These are phyloP conservation scores for Dendryphion nanum DNA, from an alignment of 2,329 filamentous ascomycete genomes.

Conservation along the genomic window DNA sequence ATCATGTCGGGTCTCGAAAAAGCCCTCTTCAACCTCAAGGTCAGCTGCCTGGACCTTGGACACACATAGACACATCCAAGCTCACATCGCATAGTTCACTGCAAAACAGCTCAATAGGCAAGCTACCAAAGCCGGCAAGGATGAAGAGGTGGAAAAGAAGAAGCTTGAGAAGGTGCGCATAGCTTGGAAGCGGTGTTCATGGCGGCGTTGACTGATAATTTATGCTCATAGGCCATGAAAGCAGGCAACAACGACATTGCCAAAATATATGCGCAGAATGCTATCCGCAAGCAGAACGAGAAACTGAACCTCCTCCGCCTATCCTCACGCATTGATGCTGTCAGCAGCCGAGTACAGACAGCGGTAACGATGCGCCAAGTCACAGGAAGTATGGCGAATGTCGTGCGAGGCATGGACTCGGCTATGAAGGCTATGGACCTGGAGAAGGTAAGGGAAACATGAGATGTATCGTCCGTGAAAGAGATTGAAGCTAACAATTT, in stretches of 20 bases:
- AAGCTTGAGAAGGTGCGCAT: conserved; percentile 58
- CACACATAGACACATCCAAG: conserved; percentile 2
- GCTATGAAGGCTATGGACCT: conserved; percentile 65
- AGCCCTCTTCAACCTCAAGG: conserved; percentile 62
- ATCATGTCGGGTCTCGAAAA: conserved; percentile 62
- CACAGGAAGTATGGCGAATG: conserved; percentile 61
- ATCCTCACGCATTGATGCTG: conserved; percentile 59
- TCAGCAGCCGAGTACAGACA: conserved; percentile 60
- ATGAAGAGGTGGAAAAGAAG: conserved; percentile 60
- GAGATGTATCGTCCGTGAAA: background rate
- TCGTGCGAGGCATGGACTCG: conserved; percentile 60
- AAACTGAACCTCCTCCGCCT: conserved; percentile 59
- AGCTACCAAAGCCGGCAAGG: conserved; percentile 60
- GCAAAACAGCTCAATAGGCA: conserved; percentile 63
- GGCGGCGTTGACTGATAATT: background rate
- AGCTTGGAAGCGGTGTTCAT: no score
- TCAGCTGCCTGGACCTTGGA: conserved; percentile 20
- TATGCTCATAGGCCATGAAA: conserved; percentile 53
- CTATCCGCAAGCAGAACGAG: conserved; percentile 63
- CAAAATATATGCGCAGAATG: conserved; percentile 63
- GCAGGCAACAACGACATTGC: conserved; percentile 60
- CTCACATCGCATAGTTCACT: conserved; percentile 52
- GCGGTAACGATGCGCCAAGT: conserved; percentile 63
- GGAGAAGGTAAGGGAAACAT: conserved; percentile 55
- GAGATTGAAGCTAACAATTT: background rate